Conservation (phyloP, 768 basidiomycete species). For the Stropharia rugosoannulata region DNA sequence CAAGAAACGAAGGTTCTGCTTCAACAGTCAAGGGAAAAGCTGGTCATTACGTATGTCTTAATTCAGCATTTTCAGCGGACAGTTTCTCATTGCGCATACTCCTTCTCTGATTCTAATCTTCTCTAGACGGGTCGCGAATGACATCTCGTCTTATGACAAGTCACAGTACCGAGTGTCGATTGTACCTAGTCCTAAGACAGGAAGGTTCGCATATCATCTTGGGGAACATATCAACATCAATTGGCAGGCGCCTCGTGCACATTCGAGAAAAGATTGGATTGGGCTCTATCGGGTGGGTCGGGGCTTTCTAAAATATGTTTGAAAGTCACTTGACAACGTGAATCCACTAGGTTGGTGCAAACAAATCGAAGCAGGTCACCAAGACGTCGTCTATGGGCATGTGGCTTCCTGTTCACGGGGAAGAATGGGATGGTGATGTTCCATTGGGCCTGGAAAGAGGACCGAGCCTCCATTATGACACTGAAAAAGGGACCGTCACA, state of each 20-base stretch:
- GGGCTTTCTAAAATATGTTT: slow-evolving; percentile 2
- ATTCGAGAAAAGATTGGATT: slow-evolving; percentile 95
- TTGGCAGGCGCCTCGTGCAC: slow-evolving; percentile 85
- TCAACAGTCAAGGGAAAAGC: slow-evolving; percentile 85
- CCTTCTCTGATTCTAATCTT: not conserved
- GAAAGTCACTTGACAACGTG: slow-evolving; percentile 4
- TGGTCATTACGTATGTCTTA: slow-evolving; percentile 83
- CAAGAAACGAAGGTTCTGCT: slow-evolving; percentile 91
- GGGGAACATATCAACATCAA: slow-evolving; percentile 86
- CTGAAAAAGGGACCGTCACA: slow-evolving; percentile 61
- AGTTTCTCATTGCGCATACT: not conserved
- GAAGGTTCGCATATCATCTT: slow-evolving; percentile 71
- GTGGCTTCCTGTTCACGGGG: slow-evolving; percentile 90
- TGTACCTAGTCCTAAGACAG: slow-evolving; percentile 47
- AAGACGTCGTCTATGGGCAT: slow-evolving; percentile 82
- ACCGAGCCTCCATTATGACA: slow-evolving; percentile 35
- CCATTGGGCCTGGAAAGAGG: slow-evolving; percentile 49
- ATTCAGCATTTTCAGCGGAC: not conserved
- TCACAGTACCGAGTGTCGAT: slow-evolving; percentile 75
- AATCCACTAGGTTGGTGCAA: slow-evolving; percentile 72
- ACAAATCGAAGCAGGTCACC: slow-evolving; percentile 80
- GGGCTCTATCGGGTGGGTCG: slow-evolving; percentile 77
- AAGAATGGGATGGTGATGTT: slow-evolving; percentile 92
- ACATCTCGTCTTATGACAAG: slow-evolving; percentile 78
- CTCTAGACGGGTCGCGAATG: slow-evolving; percentile 72